These are phyloP conservation scores for Arthrinium puccinioides DNA, from an alignment of 2,329 filamentous ascomycete species.

Conservation along the genomic window DNA sequence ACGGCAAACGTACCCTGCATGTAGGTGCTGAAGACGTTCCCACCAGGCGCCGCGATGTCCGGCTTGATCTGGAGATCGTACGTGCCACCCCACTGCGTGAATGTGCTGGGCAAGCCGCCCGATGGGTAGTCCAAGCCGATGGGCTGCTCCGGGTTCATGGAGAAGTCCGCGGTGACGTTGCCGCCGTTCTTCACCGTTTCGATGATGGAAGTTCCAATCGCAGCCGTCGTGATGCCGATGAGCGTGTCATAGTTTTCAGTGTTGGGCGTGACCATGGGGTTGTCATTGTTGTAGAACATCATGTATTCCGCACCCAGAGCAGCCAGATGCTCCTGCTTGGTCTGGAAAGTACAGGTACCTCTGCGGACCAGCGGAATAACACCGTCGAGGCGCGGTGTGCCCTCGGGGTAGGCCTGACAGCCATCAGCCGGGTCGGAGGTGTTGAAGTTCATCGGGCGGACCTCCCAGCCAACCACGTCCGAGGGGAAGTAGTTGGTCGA, in stretches of 20 bases:
- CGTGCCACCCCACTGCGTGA: constrained; percentile 34
- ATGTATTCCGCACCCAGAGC: constrained; percentile 20
- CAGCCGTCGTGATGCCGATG: constrained; percentile 14
- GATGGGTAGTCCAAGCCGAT: constrained; percentile 14
- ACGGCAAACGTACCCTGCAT: constrained; percentile 26
- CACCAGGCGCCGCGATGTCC: constrained; percentile 34
- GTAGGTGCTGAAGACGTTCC: constrained; percentile 37
- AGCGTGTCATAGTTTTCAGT: constrained; percentile 8
- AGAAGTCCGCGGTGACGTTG: constrained; percentile 18
- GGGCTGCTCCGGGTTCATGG: constrained; percentile 14
- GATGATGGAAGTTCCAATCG: constrained; percentile 14
- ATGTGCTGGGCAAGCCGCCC: constrained; percentile 28
- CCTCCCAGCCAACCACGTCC: constrained; percentile 25
- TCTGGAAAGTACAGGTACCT: constrained; percentile 20
- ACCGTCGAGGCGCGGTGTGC: constrained; percentile 12
- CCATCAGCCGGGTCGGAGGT: constrained; percentile 16
- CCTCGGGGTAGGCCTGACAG: constrained; percentile 17
- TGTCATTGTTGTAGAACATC: constrained; percentile 22
- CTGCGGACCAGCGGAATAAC: constrained; percentile 23
- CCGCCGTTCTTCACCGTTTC: constrained; percentile 12
- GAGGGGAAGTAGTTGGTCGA: constrained; percentile 24
- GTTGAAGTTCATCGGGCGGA: constrained; percentile 18
- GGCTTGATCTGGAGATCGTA: constrained; percentile 36
- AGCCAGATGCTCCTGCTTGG: constrained; percentile 19
- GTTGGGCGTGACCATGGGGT: constrained; percentile 8